Evolutionary conservation across 352 stramenopile genomes (phyloP), one percentile per base, ranked within the genome.

Genomic region (Globisporangium viniferum): DNA sequence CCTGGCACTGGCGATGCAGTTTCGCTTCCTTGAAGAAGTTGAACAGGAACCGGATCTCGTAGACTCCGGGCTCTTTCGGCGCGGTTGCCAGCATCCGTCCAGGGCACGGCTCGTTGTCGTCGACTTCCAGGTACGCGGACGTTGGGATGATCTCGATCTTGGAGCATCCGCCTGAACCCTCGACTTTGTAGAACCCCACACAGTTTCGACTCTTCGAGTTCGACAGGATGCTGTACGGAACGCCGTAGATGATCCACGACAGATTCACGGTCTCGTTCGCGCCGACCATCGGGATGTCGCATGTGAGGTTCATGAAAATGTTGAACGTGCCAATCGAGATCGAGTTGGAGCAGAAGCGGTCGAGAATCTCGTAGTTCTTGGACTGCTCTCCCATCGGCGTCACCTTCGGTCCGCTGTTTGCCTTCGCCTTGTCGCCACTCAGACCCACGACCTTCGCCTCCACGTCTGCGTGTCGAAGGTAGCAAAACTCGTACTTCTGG

Each of bases 1-100:
- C 71, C 69, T 89, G 81, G 59, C 81, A 89, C 39, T 85, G 77
- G 4, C 81, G 77, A 73, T 89, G 81, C 0, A 89, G 58, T 36
- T 85, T 73, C 5, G 77, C 79, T 27, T 84, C 70, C 59, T 85
- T 84, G 59, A 87, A 89, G 55, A 86, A 88, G 57, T 89, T 89
- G 66, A 88, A 85, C 29, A 89, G 61, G 69, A 89, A 89, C 0
- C 79, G 81, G 22, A 89, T 80, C 60, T 89, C 81, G 66, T 89
- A 89, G 29, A 89, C 74, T 1, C 81, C 81, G 2, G 79, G 77
- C 35, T 89, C 79, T 8, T 66, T 70, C 12, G 81, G 79, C 0
- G 79, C 74, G 12, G 64, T 80, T 1, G 83, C 77, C 1, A 75
- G 72, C 79, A 89, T 86, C 0, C 81, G 73, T 0, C 81, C 81